Percentiles rank a stretch among this genome's conserved stretches.
These are phyloP conservation scores for Fusarium sp. DNA, from an alignment of 2,329 filamentous ascomycete genomes.

Conservation along the genomic window DNA sequence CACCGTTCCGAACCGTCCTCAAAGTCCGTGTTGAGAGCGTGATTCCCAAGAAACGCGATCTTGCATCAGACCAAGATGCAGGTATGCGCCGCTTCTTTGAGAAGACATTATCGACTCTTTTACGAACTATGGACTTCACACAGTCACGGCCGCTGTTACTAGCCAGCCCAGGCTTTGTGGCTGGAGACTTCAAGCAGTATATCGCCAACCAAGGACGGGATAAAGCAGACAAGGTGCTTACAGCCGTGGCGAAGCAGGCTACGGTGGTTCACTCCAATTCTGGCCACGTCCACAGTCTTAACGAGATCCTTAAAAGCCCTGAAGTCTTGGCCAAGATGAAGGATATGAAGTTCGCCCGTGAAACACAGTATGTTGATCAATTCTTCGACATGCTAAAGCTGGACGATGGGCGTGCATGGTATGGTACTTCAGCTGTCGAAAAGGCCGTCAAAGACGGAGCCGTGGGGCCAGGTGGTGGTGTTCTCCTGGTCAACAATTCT, in stretches of 20 bases:
- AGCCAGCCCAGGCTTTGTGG: constrained; percentile 89
- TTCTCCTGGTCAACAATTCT: constrained; percentile 86
- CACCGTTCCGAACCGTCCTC: constrained; percentile 80
- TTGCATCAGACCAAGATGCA: constrained; percentile 72
- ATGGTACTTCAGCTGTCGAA: constrained; percentile 84
- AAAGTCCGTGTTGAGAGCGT: constrained; percentile 70
- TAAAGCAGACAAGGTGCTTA: constrained; percentile 74
- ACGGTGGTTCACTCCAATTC: constrained; percentile 86
- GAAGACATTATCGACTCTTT: constrained; percentile 77
- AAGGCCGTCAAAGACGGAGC: constrained; percentile 87
- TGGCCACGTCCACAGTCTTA: constrained; percentile 86
- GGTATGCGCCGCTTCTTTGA: constrained; percentile 80
- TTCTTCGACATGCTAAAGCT: constrained; percentile 81
- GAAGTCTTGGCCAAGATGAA: constrained; percentile 81
- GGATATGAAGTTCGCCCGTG: constrained; percentile 87
- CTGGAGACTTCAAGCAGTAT: constrained; percentile 81
- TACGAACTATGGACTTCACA: constrained; percentile 80
- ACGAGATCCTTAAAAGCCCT: constrained; percentile 84
- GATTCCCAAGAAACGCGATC: constrained; percentile 74
- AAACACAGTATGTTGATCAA: constrained; percentile 85
- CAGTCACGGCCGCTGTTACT: constrained; percentile 79
- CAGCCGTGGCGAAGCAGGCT: constrained; percentile 67
- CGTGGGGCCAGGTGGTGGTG: constrained; percentile 80
- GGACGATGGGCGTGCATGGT: constrained; percentile 91
- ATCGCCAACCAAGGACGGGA: constrained; percentile 68